phyloP scores from a whole-genome alignment of 2,329 filamentous ascomycete genomes.

The Botrytis byssoidea region DNA sequence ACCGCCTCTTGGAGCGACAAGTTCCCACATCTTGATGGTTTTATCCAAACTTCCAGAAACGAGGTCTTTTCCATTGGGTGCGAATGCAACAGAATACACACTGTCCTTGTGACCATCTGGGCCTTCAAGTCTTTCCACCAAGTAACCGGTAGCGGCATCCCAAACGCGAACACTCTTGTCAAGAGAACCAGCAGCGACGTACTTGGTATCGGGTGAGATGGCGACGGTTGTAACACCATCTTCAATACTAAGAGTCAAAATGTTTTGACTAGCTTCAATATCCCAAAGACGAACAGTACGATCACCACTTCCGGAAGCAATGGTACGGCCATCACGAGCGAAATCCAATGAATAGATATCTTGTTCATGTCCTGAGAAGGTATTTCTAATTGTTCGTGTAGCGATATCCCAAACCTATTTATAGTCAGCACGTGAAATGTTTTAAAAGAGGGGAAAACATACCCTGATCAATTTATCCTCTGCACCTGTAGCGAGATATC shows the following conservation, averaged over 20 bases:
- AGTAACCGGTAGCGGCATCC: conserved; percentile 82
- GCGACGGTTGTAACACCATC: conserved; percentile 97
- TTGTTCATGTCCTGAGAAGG: conserved; percentile 95
- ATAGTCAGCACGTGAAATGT: conserved; percentile 25
- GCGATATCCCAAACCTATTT: conserved; percentile 92
- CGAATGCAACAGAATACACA: conserved; percentile 95
- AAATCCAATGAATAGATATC: conserved; percentile 98
- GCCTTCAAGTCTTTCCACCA: conserved; percentile 89
- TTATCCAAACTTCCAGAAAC: conserved; percentile 95
- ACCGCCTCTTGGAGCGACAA: conserved; percentile 68
- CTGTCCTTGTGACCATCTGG: conserved; percentile 94
- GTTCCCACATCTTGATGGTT: conserved; percentile 99
- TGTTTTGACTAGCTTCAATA: conserved; percentile 78
- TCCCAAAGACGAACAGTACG: conserved; percentile 96
- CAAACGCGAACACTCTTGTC: conserved; percentile 98
- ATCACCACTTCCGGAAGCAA: conserved; percentile 93
- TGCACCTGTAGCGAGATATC: conserved; percentile 89
- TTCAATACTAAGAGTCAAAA: conserved; percentile 86
- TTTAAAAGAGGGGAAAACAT: conserved; percentile 43
- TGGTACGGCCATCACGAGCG: conserved; percentile 86
- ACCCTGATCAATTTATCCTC: conserved; percentile 97
- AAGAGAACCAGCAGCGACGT: conserved; percentile 88
- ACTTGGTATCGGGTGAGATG: conserved; percentile 92
- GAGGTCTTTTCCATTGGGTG: conserved; percentile 86
- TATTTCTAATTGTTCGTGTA: conserved; percentile 78